phyloP scores from a whole-genome alignment of 169 alveolate genomes.

The Theileria parva region DNA sequence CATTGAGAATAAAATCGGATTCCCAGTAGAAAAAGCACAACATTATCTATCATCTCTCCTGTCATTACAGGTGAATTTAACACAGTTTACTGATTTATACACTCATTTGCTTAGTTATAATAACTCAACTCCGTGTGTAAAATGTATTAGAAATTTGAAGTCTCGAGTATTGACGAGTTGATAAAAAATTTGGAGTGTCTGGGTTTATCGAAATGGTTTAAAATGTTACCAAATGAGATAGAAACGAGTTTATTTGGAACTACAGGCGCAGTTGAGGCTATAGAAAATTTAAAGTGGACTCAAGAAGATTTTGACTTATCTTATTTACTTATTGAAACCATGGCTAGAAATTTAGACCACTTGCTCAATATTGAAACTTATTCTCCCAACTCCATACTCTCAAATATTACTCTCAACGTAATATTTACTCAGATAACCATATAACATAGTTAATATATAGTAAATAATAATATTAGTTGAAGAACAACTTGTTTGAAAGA shows the following conservation, averaged over 20 bases:
- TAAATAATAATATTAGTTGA: neutral
- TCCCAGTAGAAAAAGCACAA: constrained; percentile 45
- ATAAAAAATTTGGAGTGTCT: constrained; percentile 19
- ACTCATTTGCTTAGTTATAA: no score
- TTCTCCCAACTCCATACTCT: constrained; percentile 18
- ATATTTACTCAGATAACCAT: neutral
- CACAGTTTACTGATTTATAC: neutral
- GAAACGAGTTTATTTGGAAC: constrained; percentile 23
- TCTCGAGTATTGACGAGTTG: neutral
- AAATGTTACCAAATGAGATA: constrained; percentile 34
- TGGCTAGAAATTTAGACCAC: constrained; percentile 19
- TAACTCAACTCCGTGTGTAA: no score
- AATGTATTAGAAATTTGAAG: constrained; percentile 7
- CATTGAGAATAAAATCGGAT: constrained; percentile 52
- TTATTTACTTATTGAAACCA: constrained; percentile 17
- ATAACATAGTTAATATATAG: neutral
- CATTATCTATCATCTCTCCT: constrained; percentile 29
- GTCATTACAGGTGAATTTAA: constrained; percentile 23
- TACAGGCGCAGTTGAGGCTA: neutral
- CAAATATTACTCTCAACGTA: neutral
- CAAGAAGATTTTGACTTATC: constrained; percentile 9
- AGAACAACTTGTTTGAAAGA: neutral
- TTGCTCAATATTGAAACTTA: constrained; percentile 26
- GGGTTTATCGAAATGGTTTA: constrained; percentile 58
- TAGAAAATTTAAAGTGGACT: neutral